Evolutionary conservation across 225 moss, liverwort and hornwort species (phyloP), one percentile per base, ranked within the genome.

Genomic region (Rhytidiadelphus loreus): DNA sequence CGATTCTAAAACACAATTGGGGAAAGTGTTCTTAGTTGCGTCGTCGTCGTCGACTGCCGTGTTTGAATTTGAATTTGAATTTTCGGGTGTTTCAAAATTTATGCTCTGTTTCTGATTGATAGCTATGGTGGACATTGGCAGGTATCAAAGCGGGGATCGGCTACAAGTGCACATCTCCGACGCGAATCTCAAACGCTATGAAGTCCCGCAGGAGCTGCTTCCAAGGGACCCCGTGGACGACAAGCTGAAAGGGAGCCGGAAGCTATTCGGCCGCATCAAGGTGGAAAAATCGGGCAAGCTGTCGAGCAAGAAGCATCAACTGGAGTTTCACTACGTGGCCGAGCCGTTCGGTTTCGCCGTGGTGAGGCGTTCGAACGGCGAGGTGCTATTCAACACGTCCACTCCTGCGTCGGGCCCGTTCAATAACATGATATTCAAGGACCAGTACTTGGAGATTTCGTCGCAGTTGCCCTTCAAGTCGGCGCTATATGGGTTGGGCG

Each of bases 361-460:
- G 43, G 88, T 88, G n/a, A 86, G 97, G 19, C 88, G 86, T 44
- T 83, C 90, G 4, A 95, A 92, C 44, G 97, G 96, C 44, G 97
- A 96, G 73, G 97, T 98, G 41, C 90, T 98, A 25, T 97, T 97
- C 85, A 97, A 97, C 80, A 92, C 92, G 9, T 90, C 92, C n/a
- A 44, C 92, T 61, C 66, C 88, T 19, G 75, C 63, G 58, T 83
- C 88, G 55, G 77, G 58, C 46, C 23, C 17, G 29, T 95, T 93
- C 74, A 93, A 94, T 41, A 94, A 90, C 61, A 78, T 97, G 92
- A 90, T 97, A 22, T 98, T 97, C 93, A 94, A 97, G 90, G 97
- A 98, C n/a, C 95, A 95, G 90, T 98, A 96, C 84, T 74, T 98
- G 75, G 98, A 98, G 87, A 89, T 98, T 72, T 95, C 97, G 3